Evolutionary conservation across 2,329 filamentous ascomycete genomes (phyloP).

Genomic region (Rhinocladiella mackenziei): DNA sequence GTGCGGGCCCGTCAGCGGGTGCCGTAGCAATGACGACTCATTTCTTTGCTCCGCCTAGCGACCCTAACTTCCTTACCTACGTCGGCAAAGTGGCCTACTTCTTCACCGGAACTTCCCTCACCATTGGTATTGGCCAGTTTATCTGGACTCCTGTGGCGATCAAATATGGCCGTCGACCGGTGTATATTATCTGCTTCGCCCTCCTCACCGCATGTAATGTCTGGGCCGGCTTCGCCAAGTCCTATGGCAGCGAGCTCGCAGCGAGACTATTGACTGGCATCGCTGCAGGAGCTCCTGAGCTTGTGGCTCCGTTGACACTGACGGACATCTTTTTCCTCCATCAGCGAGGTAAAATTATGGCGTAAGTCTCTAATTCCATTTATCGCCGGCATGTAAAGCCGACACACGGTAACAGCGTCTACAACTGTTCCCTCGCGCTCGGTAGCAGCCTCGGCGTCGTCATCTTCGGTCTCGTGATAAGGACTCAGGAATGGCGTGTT

Average conservation of each 20-base stretch:
- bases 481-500: not conserved
- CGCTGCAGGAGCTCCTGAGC: slow-evolving; percentile 51
- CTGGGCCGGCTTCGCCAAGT: not conserved
- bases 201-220: too few relatives aligned
- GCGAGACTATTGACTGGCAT: slow-evolving; percentile 1
- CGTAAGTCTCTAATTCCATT: slow-evolving; percentile 33
- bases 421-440: slow-evolving; percentile 6
- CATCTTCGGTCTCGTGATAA: slow-evolving; percentile 4
- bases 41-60: slow-evolving; percentile 4
- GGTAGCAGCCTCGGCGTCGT: slow-evolving; percentile 1
- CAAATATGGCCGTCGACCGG: too few relatives aligned
- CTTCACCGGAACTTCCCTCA: slow-evolving; percentile 2
- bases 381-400: not conserved
- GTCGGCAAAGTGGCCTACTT: slow-evolving; percentile 5
- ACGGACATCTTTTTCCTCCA: slow-evolving; percentile 57
- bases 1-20: slow-evolving; percentile 4
- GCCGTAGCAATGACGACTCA: slow-evolving; percentile 4
- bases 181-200: too few relatives aligned
- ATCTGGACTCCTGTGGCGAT: slow-evolving; percentile 1
- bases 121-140: slow-evolving; percentile 5
- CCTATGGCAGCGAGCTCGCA: slow-evolving; percentile 3
- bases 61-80: slow-evolving; percentile 2
- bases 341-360: slow-evolving; percentile 52
- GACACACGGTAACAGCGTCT: not conserved
- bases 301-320: slow-evolving; percentile 49